A percentile compares a stretch with the other conserved stretches of the same genome.
These are phyloP conservation scores for Pyrenophora graminea DNA, from an alignment of 2,329 filamentous ascomycete genomes.

Conservation along the genomic window DNA sequence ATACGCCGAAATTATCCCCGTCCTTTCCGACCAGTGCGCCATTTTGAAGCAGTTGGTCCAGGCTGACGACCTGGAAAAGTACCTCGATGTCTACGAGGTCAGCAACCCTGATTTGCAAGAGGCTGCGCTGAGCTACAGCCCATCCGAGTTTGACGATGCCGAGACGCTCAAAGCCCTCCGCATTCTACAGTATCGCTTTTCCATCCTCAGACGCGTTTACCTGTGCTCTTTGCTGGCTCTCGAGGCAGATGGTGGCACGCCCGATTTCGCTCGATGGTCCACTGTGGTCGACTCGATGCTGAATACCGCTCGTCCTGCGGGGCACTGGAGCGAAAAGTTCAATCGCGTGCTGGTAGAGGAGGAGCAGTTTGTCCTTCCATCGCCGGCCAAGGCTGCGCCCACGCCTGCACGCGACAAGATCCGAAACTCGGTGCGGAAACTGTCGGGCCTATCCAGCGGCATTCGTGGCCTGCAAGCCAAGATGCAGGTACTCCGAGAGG, in stretches of 20 bases:
- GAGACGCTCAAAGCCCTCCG: constrained; percentile 81
- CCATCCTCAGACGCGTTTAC: constrained; percentile 80
- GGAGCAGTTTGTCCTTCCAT: constrained; percentile 62
- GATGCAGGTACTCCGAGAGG: constrained; percentile 86
- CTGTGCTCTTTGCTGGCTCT: constrained; percentile 88
- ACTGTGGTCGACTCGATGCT: constrained; percentile 76
- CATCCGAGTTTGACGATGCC: constrained; percentile 72
- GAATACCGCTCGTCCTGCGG: constrained; percentile 65
- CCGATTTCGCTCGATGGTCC: constrained; percentile 79
- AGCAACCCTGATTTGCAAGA: constrained; percentile 53
- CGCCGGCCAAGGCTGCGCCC: constrained; percentile 61
- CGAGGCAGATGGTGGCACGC: constrained; percentile 76
- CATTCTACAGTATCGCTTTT: constrained; percentile 67
- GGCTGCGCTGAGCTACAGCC: constrained; percentile 59
- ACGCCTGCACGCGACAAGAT: constrained; percentile 81
- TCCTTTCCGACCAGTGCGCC: constrained; percentile 71
- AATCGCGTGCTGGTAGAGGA: constrained; percentile 75
- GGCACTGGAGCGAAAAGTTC: constrained; percentile 66
- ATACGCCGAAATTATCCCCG: constrained; percentile 70
- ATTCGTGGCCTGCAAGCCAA: constrained; percentile 94
- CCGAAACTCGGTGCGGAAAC: constrained; percentile 83
- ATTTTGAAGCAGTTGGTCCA: constrained; percentile 74
- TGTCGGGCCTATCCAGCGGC: constrained; percentile 85
- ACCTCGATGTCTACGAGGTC: constrained; percentile 72
- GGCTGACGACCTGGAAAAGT: constrained; percentile 83